phyloP scores from a whole-genome alignment of 768 basidiomycete species.

The Agaricus sinodeliciosus region DNA sequence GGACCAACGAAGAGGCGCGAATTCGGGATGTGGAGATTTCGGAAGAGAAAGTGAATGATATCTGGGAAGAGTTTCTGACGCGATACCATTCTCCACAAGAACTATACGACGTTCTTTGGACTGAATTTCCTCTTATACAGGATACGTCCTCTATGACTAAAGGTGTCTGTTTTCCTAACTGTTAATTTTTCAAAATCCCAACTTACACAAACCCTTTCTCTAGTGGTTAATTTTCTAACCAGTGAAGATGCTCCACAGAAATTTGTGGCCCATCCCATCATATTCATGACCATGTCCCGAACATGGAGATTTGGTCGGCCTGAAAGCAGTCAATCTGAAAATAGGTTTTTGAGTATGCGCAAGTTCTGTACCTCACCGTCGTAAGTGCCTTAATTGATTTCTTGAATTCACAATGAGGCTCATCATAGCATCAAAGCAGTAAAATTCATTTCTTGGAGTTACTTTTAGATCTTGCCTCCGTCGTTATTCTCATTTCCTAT shows the following conservation, averaged over 20 bases:
- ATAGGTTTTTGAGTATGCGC: neutral
- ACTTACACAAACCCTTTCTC: neutral
- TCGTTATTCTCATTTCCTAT: conserved; percentile 2
- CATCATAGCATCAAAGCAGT: conserved; percentile 19
- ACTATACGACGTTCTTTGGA: conserved; percentile 45
- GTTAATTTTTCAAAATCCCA: too few species aligned
- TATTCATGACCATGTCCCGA: conserved; percentile 29
- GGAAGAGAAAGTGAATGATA: conserved; percentile 24
- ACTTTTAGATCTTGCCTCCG: conserved; percentile 14
- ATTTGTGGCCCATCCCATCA: conserved; percentile 34
- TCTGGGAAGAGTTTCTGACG: conserved; percentile 38
- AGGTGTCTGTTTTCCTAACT: conserved; percentile 17
- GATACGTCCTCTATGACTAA: conserved; percentile 15
- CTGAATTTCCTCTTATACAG: conserved; percentile 29
- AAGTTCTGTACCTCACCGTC: conserved; percentile 10
- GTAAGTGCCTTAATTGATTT: neutral
- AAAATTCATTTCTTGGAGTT: conserved; percentile 39
- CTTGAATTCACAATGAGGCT: neutral
- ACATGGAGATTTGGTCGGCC: conserved; percentile 32
- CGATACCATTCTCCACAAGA: conserved; percentile 32
- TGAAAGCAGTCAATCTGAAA: neutral
- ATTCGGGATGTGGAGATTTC: conserved; percentile 21
- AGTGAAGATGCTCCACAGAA: conserved; percentile 23
- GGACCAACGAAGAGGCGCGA: conserved; percentile 25
- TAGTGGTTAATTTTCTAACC: conserved; percentile 38